Evolutionary conservation across 164 flowering plant species (phyloP).

Genomic region (Aristolochia californica): DNA sequence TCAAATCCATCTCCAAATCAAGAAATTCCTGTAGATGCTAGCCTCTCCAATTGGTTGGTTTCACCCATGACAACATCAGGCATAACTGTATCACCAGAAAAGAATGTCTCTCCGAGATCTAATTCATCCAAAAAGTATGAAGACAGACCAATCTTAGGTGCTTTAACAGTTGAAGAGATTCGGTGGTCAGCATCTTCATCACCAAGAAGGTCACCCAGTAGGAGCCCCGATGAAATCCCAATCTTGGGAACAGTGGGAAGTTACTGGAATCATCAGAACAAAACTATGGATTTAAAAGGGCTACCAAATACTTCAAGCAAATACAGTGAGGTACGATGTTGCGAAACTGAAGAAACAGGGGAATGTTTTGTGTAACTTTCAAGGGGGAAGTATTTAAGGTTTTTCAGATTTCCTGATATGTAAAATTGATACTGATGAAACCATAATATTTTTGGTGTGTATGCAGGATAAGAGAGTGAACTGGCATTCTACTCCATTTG

Average conservation of each 20-base stretch:
- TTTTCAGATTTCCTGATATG: background rate
- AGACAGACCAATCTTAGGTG: conserved; percentile 84
- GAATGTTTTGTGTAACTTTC: too few relatives aligned
- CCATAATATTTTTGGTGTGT: conserved; percentile 3
- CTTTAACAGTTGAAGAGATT: conserved; percentile 71
- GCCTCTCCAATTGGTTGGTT: conserved; percentile 73
- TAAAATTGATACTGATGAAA: too few relatives aligned
- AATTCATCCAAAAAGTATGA: conserved; percentile 37
- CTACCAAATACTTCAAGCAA: conserved; percentile 95
- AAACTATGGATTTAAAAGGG: conserved; percentile 40
- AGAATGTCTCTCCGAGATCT: conserved; percentile 33
- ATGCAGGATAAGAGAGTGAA: conserved; percentile 87
- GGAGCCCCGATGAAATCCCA: conserved; percentile 75
- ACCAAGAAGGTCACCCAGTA: conserved; percentile 68
- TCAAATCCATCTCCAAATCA: conserved; percentile 13
- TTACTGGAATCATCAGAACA: conserved; percentile 51
- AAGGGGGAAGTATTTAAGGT: too few relatives aligned
- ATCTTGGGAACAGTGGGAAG: conserved; percentile 80
- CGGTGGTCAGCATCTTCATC: conserved; percentile 50
- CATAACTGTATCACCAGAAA: conserved; percentile 22
- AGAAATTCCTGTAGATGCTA: conserved; percentile 38
- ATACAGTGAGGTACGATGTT: conserved; percentile 74
- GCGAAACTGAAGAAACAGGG: background rate
- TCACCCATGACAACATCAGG: conserved; percentile 23
- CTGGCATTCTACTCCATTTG: conserved; percentile 92